Conservation (phyloP, 225 moss, liverwort and hornwort species). For the Antitrichia curtipendula region DNA sequence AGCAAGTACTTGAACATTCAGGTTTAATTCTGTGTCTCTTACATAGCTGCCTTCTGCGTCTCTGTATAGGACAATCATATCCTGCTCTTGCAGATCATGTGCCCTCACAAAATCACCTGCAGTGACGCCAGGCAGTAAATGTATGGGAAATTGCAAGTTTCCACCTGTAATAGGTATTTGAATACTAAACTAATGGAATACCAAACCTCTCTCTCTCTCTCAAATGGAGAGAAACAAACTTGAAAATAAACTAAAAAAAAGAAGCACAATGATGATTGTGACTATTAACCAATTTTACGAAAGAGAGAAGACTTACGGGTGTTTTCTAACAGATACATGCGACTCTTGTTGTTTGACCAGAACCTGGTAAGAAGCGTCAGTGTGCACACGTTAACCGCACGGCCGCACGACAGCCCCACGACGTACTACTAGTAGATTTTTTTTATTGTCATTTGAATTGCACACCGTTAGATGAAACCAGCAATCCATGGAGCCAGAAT, state of each 20-base stretch:
- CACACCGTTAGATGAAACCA: too few species aligned
- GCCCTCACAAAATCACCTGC: constrained; percentile 23
- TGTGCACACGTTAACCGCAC: neutral
- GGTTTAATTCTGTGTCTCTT: neutral
- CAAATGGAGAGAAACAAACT: neutral
- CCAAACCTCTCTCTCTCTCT: neutral
- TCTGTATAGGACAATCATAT: constrained; percentile 9
- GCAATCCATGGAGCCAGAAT: neutral
- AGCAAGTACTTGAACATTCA: neutral
- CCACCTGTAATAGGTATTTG: neutral
- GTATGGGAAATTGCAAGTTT: neutral
- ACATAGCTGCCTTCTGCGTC: constrained; percentile 8
- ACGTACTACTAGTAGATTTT: neutral
- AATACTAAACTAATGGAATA: too few species aligned
- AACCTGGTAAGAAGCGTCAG: neutral
- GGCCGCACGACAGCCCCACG: neutral
- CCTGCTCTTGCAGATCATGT: constrained; percentile 15
- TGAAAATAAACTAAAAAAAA: neutral
- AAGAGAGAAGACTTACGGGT: neutral
- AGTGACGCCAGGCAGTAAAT: neutral
- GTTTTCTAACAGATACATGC: constrained; percentile 31
- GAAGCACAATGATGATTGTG: neutral
- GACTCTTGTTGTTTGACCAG: constrained; percentile 35
- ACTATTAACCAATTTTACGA: neutral
- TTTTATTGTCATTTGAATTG: neutral